Evolutionary conservation across 768 basidiomycete species (phyloP), one percentile per base, ranked within the genome.

Genomic region (Suillus spraguei): DNA sequence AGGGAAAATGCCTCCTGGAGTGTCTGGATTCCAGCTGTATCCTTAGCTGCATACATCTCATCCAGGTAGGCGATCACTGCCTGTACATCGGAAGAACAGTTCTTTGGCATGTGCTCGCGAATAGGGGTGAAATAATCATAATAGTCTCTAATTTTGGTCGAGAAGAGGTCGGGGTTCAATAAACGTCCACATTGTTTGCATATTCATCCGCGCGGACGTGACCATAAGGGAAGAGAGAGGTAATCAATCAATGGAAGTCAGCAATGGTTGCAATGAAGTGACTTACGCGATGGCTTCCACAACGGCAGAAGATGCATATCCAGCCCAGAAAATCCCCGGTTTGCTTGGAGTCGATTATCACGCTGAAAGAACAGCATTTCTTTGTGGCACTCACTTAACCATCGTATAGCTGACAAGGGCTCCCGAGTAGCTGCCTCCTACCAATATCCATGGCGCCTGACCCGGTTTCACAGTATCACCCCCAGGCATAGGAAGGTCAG

Each of bases 31-130:
- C 84, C 83, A 32, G 49, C 49, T 17, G 28, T 50, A 74, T 86
- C 77, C 1, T 78, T 77, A 5, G 77, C 76, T 0, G 74, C 73
- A 66, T 90, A 85, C 6, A 85, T 83, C 60, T 79, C 59, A 69
- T 91, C 90, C 44, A 91, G 74, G 67, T 89, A 81, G 6, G 81
- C 68, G 59, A 91, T 81, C 14, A 87, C 89, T 5, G 82, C 82
- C 72, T 89, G 76, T 35, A 91, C 81, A 68, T 92, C 91, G 0
- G 87, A 82, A 11, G 89, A 90, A 74, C 91, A 92, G 73, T 92
- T 92, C 65, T 67, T 65, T 3, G 89, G 87, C 88, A 90, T 91
- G 68, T 84, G 76, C 67, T 83, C 78, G 17, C 84, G 84, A 66
- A 89, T 83, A 16, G 89, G 89, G 62, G 90, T 89, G 71, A 89